Conservation (phyloP, 805 yeast genomes). For the Grigorovia yakushimaensis region DNA sequence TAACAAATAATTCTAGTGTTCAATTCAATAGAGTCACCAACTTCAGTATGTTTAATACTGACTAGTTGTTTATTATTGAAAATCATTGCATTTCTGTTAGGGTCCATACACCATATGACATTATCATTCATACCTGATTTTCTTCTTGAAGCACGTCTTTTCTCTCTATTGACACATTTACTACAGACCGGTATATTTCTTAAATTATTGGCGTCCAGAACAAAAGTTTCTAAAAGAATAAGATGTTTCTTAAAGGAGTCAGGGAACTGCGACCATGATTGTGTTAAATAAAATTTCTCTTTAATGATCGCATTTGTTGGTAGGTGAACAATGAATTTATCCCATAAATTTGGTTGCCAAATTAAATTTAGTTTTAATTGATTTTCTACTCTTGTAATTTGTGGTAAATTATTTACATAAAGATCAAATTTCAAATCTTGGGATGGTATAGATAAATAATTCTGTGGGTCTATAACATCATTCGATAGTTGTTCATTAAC, state of each 20-base stretch:
- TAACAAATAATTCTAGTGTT: conserved; percentile 84
- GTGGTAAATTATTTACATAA: conserved; percentile 45
- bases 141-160: conserved; percentile 87
- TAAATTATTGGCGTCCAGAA: conserved; percentile 47
- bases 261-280: conserved; percentile 33
- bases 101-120: conserved; percentile 64
- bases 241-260: conserved; percentile 42
- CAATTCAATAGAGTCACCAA: conserved; percentile 29
- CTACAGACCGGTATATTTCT: conserved; percentile 69
- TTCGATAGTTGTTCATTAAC: neutral
- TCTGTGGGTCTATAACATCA: neutral
- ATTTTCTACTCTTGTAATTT: conserved; percentile 86
- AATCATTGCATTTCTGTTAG: conserved; percentile 73
- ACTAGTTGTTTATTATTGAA: conserved; percentile 87
- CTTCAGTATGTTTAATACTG: conserved; percentile 26
- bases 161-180: conserved; percentile 85
- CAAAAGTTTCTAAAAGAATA: conserved; percentile 67
- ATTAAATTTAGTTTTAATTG: conserved; percentile 72
- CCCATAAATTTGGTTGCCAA: conserved; percentile 63
- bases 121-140: conserved; percentile 72
- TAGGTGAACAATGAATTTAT: conserved; percentile 60
- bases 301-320: conserved; percentile 85
- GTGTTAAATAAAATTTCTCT: conserved; percentile 64
- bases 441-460: conserved; percentile 15
- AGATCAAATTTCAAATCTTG: conserved; percentile 29